A percentile compares a stretch with the other conserved stretches of the same genome.
These are phyloP conservation scores for Nannizzia gypsea DNA, from an alignment of 2,329 filamentous ascomycete genomes.

Conservation along the genomic window DNA sequence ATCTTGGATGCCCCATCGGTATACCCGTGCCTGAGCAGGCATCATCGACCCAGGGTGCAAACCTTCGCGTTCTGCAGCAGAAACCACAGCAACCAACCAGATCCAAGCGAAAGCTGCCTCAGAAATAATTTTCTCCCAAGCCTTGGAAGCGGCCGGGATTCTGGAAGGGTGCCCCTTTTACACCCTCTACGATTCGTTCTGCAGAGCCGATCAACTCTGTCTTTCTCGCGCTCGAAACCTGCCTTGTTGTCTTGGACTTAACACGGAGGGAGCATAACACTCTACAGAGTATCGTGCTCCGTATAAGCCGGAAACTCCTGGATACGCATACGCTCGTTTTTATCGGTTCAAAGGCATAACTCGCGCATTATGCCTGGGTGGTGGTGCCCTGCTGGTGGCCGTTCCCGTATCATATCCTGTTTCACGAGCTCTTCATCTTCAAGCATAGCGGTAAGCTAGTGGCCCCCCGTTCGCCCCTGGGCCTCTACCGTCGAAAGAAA, in stretches of 20 bases:
- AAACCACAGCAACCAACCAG: neutral
- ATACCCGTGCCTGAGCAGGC: neutral
- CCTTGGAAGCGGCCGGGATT: neutral
- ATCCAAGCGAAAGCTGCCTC: neutral
- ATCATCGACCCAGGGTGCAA: neutral
- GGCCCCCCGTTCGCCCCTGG: neutral
- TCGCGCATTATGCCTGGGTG: no score
- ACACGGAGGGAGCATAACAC: no score
- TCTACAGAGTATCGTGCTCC: no score
- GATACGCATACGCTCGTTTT: no score
- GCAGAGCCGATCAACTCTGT: neutral
- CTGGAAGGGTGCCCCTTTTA: neutral
- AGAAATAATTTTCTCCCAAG: neutral
- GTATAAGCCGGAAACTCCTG: no score
- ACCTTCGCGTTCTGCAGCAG: neutral
- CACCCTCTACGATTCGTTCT: neutral
- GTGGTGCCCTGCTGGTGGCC: neutral
- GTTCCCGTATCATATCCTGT: neutral
- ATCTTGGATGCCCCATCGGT: neutral
- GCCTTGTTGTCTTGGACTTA: no score
- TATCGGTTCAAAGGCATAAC: neutral
- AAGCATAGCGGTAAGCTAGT: neutral
- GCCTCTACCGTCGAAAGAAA: neutral
- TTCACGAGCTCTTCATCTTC: neutral
- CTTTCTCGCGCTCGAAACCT: no score